Conservation (phyloP, 805 yeast species). For the Starmerella stigmatis region DNA sequence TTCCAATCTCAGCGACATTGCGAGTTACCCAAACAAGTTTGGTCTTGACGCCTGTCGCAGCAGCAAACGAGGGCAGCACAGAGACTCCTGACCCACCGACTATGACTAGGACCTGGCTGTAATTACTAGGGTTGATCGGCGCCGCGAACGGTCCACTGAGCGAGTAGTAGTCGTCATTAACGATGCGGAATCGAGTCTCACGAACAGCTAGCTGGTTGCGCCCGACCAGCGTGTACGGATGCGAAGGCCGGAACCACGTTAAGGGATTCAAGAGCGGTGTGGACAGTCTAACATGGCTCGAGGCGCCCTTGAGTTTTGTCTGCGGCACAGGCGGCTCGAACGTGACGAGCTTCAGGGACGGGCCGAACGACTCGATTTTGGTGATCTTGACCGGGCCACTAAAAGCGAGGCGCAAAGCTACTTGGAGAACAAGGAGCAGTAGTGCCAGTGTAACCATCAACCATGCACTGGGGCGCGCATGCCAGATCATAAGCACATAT, state of each 20-base stretch:
- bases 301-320: conserved; percentile 33
- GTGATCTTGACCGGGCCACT: conserved; percentile 19
- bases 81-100: conserved; percentile 27
- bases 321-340: conserved; percentile 29
- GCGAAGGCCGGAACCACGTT: conserved; percentile 35
- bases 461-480: conserved; percentile 67
- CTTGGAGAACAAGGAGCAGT: conserved; percentile 45
- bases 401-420: conserved; percentile 38
- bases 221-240: conserved; percentile 42
- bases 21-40: conserved; percentile 19
- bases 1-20: conserved; percentile 2
- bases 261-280: conserved; percentile 25
- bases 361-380: conserved; percentile 33
- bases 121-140: conserved; percentile 22
- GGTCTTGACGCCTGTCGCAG: neutral
- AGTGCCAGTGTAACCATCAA: conserved; percentile 45
- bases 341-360: conserved; percentile 38
- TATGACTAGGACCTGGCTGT: conserved; percentile 16
- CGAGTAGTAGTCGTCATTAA: conserved; percentile 27
- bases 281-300: conserved; percentile 38
- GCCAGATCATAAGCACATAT: conserved; percentile 57
- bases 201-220: conserved; percentile 33
- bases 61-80: conserved; percentile 15
- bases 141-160: conserved; percentile 34
- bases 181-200: conserved; percentile 31